Percentiles rank a stretch among this genome's conserved stretches.
Conservation (phyloP, 164 flowering plant genomes). For the Houttuynia cordata region DNA sequence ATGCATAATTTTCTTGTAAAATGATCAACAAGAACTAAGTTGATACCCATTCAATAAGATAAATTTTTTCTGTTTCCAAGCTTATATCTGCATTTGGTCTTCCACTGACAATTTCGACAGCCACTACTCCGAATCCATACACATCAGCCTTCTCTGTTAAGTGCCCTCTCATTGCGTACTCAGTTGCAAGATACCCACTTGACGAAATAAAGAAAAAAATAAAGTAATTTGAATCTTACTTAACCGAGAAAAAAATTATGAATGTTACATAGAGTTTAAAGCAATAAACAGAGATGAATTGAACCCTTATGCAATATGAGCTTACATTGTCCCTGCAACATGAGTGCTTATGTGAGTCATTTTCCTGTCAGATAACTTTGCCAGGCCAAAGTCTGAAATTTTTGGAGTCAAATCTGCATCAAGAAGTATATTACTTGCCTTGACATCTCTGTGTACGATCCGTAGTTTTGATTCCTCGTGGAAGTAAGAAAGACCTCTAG, state of each 20-base stretch:
- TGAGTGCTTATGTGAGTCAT: conserved; percentile 12
- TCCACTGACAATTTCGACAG: too few relatives aligned
- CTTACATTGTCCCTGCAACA: conserved; percentile 18
- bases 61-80: too few relatives aligned
- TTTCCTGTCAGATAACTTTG: conserved; percentile 13
- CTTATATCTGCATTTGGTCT: too few relatives aligned
- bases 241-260: too few relatives aligned
- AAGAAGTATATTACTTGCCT: conserved; percentile 68
- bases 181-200: conserved; percentile 23
- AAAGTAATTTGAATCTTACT: too few relatives aligned
- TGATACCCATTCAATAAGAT: too few relatives aligned
- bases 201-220: too few relatives aligned
- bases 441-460: conserved; percentile 71
- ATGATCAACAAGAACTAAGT: too few relatives aligned
- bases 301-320: not conserved
- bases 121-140: too few relatives aligned
- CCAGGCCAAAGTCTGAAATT: conserved; percentile 17
- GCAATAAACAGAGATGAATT: not conserved
- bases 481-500: conserved; percentile 69
- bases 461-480: conserved; percentile 62
- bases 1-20: too few relatives aligned
- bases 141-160: conserved; percentile 28
- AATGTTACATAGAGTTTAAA: not conserved
- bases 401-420: conserved; percentile 22
- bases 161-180: conserved; percentile 28